phyloP scores from a whole-genome alignment of 495 filamentous ascomycete genomes.

The Schizothecium vesticola region DNA sequence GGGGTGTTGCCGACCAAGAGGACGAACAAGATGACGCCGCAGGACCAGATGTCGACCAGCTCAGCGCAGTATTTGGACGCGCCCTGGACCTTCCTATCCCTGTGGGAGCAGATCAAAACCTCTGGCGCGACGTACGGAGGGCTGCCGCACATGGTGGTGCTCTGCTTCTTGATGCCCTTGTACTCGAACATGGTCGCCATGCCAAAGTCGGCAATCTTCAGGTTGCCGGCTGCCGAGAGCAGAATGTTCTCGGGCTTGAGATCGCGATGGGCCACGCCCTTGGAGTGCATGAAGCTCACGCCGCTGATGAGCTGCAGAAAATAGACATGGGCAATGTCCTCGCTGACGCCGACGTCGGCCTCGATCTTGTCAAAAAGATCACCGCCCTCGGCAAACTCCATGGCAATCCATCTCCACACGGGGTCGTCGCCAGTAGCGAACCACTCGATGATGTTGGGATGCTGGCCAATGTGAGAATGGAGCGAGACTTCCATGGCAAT shows the following conservation, averaged over 20 bases:
- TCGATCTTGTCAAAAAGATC: slow-evolving; percentile 99
- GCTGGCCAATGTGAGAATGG: slow-evolving; percentile 79
- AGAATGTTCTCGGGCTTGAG: slow-evolving; percentile 92
- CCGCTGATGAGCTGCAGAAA: slow-evolving; percentile 88
- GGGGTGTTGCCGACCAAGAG: slow-evolving; percentile 93
- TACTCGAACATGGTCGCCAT: slow-evolving; percentile 90
- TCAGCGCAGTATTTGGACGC: slow-evolving; percentile 72
- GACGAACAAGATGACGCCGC: slow-evolving; percentile 93
- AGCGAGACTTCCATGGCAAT: slow-evolving; percentile 83
- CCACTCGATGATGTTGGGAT: slow-evolving; percentile 90
- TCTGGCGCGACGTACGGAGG: slow-evolving; percentile 97
- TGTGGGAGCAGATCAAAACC: slow-evolving; percentile 54
- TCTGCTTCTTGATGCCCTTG: slow-evolving; percentile 72
- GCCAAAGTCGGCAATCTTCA: slow-evolving; percentile 97
- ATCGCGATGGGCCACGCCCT: slow-evolving; percentile 81
- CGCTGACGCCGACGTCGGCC: slow-evolving; percentile 83
- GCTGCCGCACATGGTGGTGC: slow-evolving; percentile 86
- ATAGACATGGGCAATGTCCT: slow-evolving; percentile 94
- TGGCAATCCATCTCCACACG: slow-evolving; percentile 95
- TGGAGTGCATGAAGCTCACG: slow-evolving; percentile 91
- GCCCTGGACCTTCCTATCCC: slow-evolving; percentile 43
- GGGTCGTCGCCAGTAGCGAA: slow-evolving; percentile 80
- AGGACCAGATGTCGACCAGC: slow-evolving; percentile 92
- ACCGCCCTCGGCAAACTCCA: slow-evolving; percentile 93
- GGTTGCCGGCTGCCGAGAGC: slow-evolving; percentile 70